These are phyloP conservation scores for Naganishia friedmannii DNA, from an alignment of 768 basidiomycete species.

Conservation along the genomic window DNA sequence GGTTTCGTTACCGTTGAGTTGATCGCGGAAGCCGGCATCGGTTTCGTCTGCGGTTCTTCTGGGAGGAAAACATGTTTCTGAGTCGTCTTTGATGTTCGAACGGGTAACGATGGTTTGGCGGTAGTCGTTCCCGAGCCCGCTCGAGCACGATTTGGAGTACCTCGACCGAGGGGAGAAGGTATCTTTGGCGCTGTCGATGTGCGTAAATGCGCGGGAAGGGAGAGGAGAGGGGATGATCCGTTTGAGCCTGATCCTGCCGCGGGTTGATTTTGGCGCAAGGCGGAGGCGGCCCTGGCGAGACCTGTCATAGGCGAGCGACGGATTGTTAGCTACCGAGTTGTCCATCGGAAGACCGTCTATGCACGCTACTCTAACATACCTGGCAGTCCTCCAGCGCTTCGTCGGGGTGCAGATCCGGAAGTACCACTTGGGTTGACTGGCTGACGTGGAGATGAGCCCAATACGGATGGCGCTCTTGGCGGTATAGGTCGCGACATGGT, in stretches of 20 bases:
- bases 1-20: conserved; percentile 3
- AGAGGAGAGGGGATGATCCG: conserved; percentile 28
- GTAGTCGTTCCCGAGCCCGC: conserved; percentile 30
- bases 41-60: conserved; percentile 81
- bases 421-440: conserved; percentile 34
- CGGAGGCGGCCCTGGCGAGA: conserved; percentile 49
- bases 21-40: conserved; percentile 54
- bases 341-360: not conserved
- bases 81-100: conserved; percentile 80
- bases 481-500: conserved; percentile 43
- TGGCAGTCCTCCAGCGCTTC: conserved; percentile 48
- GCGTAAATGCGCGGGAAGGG: conserved; percentile 47
- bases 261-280: conserved; percentile 41
- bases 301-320: conserved; percentile 24
- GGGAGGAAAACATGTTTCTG: conserved; percentile 88
- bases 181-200: conserved; percentile 44
- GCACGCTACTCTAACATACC: conserved; percentile 31
- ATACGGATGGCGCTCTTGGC: conserved; percentile 33
- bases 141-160: conserved; percentile 38
- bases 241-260: conserved; percentile 32
- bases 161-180: conserved; percentile 49
- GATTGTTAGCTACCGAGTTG: not conserved
- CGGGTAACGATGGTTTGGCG: conserved; percentile 44
- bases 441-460: conserved; percentile 35
- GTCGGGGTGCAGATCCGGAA: conserved; percentile 37